A percentile compares a stretch with the other conserved stretches of the same genome.
Conservation (phyloP, 352 stramenopile genomes). For the Phytophthora idaei region DNA sequence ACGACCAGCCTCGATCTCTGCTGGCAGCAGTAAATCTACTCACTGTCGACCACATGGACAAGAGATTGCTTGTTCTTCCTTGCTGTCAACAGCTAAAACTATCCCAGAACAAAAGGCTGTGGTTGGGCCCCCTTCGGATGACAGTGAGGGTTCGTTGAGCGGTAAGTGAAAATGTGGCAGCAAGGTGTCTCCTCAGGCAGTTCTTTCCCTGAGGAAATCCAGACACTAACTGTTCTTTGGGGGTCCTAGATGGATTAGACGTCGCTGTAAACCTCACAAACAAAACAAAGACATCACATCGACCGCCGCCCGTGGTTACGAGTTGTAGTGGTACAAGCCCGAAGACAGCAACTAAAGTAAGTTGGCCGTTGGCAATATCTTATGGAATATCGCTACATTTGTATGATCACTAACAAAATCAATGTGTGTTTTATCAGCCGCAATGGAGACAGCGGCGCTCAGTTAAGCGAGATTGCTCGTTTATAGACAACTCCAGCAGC, state of each 20-base stretch:
- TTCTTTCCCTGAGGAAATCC: background rate
- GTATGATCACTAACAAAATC: background rate
- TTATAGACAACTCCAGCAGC: slow-evolving; percentile 44
- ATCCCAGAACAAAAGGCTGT: slow-evolving; percentile 15
- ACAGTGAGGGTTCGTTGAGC: slow-evolving; percentile 50
- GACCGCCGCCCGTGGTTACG: background rate
- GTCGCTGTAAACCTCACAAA: slow-evolving; percentile 21
- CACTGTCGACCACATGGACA: slow-evolving; percentile 7
- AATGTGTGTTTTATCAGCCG: slow-evolving; percentile 13
- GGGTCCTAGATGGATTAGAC: slow-evolving; percentile 40
- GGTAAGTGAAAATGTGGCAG: slow-evolving; percentile 31
- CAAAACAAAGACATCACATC: slow-evolving; percentile 2
- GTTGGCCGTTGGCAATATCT: background rate
- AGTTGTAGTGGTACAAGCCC: slow-evolving; percentile 1
- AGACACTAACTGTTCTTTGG: slow-evolving; percentile 6
- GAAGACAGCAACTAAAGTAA: slow-evolving; percentile 19
- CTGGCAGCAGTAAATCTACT: slow-evolving; percentile 5
- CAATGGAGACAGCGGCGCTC: slow-evolving; percentile 58
- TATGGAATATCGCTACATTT: background rate
- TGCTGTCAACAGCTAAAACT: slow-evolving; percentile 1
- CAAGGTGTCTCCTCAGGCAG: too few relatives aligned
- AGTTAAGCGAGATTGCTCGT: slow-evolving; percentile 66
- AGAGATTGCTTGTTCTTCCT: slow-evolving; percentile 7
- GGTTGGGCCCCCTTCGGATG: slow-evolving; percentile 19
- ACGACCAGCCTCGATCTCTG: slow-evolving; percentile 11